Conservation (phyloP, 2,329 filamentous ascomycete genomes). For the Fusarium duplospermum region DNA sequence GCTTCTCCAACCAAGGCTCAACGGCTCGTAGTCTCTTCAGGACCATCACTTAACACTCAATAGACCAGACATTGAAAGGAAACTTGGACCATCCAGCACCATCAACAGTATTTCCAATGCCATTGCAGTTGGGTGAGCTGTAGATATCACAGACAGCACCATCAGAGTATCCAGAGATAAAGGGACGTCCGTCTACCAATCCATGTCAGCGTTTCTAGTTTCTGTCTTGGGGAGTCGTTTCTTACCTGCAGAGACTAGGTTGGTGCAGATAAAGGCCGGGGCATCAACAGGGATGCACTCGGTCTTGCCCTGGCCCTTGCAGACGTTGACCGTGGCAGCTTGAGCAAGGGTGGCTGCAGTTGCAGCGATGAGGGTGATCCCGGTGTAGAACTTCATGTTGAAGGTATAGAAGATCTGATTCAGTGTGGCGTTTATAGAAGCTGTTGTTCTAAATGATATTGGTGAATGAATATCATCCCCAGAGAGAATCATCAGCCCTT, state of each 20-base stretch:
- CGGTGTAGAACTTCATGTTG: neutral
- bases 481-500: neutral
- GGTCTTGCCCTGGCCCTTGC: neutral
- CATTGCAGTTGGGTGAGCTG: neutral
- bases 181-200: neutral
- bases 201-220: neutral
- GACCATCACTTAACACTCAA: neutral
- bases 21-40: neutral
- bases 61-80: neutral
- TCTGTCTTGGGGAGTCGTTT: neutral
- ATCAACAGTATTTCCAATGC: neutral
- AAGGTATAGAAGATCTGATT: neutral
- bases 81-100: neutral
- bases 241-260: neutral
- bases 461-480: neutral
- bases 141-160: neutral
- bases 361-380: neutral
- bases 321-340: slow-evolving; percentile 5
- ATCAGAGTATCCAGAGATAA: neutral
- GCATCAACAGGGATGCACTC: slow-evolving; percentile 3
- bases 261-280: neutral
- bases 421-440: neutral
- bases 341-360: neutral
- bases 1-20: neutral
- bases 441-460: neutral